Percentiles rank a stretch among this genome's conserved stretches.
phyloP scores from a whole-genome alignment of 129 eudicot genomes.

The Deinandra increscens region DNA sequence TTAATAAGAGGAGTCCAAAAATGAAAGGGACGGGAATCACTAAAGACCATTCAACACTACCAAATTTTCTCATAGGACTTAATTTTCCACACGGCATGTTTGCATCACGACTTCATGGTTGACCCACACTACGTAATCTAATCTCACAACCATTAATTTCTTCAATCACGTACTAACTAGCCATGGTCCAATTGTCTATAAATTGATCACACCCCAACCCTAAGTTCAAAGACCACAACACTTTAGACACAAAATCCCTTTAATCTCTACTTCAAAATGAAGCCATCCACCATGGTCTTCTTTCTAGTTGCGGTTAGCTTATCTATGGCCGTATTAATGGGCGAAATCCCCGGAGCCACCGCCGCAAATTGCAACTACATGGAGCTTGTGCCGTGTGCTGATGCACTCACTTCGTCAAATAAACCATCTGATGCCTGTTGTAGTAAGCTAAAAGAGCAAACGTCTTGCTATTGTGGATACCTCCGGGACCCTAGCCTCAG shows the following conservation, averaged over 20 bases:
- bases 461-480: constrained; percentile 32
- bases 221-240: not conserved
- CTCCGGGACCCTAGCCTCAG: constrained; percentile 25
- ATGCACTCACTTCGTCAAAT: constrained; percentile 12
- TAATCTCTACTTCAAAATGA: constrained; percentile 11
- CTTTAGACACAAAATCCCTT: constrained; percentile 3
- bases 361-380: constrained; percentile 33
- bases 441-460: constrained; percentile 28
- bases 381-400: constrained; percentile 31
- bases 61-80: too few species aligned
- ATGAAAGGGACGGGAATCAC: too few species aligned
- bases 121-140: too few species aligned
- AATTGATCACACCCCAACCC: constrained; percentile 15
- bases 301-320: not conserved
- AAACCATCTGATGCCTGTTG: constrained; percentile 23
- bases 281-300: constrained; percentile 21
- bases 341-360: constrained; percentile 11
- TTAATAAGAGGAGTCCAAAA: too few species aligned
- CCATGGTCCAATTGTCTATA: constrained; percentile 18
- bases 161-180: not conserved
- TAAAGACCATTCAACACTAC: too few species aligned
- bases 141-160: not conserved
- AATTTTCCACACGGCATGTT: too few species aligned
- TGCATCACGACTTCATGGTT: too few species aligned
- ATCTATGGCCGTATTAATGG: not conserved